These are phyloP conservation scores for Penicillium paxilli DNA, from an alignment of 495 filamentous ascomycete genomes.

Conservation along the genomic window DNA sequence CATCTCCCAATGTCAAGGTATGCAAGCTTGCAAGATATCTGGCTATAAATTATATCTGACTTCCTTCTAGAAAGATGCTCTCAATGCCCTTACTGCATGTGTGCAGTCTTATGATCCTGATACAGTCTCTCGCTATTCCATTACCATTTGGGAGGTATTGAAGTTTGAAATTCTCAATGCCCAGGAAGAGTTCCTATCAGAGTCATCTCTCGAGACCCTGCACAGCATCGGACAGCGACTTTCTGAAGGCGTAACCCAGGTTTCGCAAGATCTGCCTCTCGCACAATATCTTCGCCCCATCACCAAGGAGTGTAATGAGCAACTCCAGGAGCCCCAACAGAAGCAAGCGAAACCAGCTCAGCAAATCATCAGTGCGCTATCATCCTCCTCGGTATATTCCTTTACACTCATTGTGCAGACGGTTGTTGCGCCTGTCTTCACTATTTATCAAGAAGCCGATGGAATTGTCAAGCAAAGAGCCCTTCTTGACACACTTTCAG, in stretches of 20 bases:
- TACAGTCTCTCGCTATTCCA: slow-evolving; percentile 66
- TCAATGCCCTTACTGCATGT: slow-evolving; percentile 65
- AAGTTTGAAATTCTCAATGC: slow-evolving; percentile 78
- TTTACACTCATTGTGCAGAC: slow-evolving; percentile 56
- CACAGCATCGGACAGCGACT: slow-evolving; percentile 58
- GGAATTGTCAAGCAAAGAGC: slow-evolving; percentile 67
- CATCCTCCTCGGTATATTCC: slow-evolving; percentile 54
- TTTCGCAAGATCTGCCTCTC: slow-evolving; percentile 52
- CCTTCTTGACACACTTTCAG: slow-evolving; percentile 62
- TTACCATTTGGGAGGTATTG: slow-evolving; percentile 70
- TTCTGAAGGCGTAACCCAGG: slow-evolving; percentile 49
- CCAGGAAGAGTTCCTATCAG: slow-evolving; percentile 69
- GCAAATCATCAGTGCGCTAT: slow-evolving; percentile 58
- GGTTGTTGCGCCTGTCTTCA: slow-evolving; percentile 59
- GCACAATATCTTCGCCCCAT: slow-evolving; percentile 64
- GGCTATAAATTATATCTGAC: slow-evolving; percentile 26
- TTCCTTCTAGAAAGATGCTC: slow-evolving; percentile 60
- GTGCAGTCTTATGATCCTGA: slow-evolving; percentile 59
- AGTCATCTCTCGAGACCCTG: slow-evolving; percentile 57
- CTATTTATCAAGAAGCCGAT: slow-evolving; percentile 64
- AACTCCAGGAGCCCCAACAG: slow-evolving; percentile 72
- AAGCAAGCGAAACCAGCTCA: slow-evolving; percentile 72
- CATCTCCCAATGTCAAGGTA: slow-evolving; percentile 72
- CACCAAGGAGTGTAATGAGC: slow-evolving; percentile 69
- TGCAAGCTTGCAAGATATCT: not conserved